Evolutionary conservation across 2,329 filamentous ascomycete species (phyloP).

Genomic region (Monosporascus sp.): DNA sequence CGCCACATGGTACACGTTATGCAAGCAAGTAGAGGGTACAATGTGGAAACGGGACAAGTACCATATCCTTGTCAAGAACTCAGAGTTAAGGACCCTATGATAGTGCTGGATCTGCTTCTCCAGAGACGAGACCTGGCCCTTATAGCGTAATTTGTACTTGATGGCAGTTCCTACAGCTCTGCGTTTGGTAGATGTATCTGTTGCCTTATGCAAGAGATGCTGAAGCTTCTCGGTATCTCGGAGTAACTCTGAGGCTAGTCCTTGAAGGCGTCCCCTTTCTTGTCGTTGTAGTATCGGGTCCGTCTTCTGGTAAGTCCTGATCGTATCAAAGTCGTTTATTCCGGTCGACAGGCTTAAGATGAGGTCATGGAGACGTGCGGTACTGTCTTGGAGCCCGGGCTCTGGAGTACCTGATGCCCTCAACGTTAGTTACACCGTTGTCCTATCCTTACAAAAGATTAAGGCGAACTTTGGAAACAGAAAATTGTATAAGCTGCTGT

Average conservation of each 20-base stretch:
- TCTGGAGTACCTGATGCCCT: background rate
- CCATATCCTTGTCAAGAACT: conserved; percentile 8
- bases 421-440: background rate
- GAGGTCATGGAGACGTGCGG: background rate
- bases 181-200: background rate
- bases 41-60: background rate
- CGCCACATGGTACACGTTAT: background rate
- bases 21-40: background rate
- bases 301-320: background rate
- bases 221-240: conserved; percentile 1
- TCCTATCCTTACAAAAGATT: no score
- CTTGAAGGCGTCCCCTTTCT: conserved; percentile 3
- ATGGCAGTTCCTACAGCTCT: background rate
- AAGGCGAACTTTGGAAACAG: no score
- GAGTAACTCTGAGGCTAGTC: conserved; percentile 2
- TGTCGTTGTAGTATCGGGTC: background rate
- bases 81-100: background rate
- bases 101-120: conserved; percentile 2
- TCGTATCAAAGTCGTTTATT: background rate
- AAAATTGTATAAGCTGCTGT: no score
- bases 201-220: background rate
- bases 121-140: background rate
- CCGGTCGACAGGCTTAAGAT: background rate
- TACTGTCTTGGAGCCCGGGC: background rate
- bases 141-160: conserved; percentile 3